Evolutionary conservation across 1,139 yeast genomes (phyloP).

Genomic region (Scheffersomyces cryptocercus): DNA sequence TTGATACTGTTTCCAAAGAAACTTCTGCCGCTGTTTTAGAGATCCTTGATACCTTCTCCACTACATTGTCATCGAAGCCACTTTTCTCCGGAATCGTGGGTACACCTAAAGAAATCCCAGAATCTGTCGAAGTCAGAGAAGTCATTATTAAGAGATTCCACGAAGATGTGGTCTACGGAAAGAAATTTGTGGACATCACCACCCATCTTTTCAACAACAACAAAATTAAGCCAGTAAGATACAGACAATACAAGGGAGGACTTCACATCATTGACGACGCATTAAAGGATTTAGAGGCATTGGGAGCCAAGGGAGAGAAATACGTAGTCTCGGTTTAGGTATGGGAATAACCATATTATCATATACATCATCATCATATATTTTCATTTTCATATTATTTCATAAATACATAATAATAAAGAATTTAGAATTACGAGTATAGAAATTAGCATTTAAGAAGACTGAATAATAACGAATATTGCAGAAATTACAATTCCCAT

Average conservation of each 20-base stretch:
- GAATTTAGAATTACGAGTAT: too few relatives aligned
- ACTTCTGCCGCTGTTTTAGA: constrained; percentile 34
- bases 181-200: constrained; percentile 32
- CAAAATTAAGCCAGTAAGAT: constrained; percentile 31
- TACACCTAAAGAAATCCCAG: constrained; percentile 26
- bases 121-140: constrained; percentile 24
- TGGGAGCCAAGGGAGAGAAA: constrained; percentile 46
- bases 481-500: too few relatives aligned
- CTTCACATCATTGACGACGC: constrained; percentile 34
- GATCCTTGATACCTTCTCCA: constrained; percentile 19
- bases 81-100: constrained; percentile 43
- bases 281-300: constrained; percentile 34
- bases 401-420: too few relatives aligned
- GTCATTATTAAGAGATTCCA: constrained; percentile 45
- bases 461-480: too few relatives aligned
- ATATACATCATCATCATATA: too few relatives aligned
- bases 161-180: constrained; percentile 41
- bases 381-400: too few relatives aligned
- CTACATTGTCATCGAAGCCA: constrained; percentile 6
- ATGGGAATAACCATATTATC: too few relatives aligned
- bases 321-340: constrained; percentile 30
- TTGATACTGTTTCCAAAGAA: constrained; percentile 47
- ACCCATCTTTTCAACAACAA: constrained; percentile 25
- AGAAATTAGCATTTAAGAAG: too few relatives aligned
- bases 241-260: constrained; percentile 35